These are phyloP conservation scores for Phytophthora ohioensis DNA, from an alignment of 352 stramenopile species.

Conservation along the genomic window DNA sequence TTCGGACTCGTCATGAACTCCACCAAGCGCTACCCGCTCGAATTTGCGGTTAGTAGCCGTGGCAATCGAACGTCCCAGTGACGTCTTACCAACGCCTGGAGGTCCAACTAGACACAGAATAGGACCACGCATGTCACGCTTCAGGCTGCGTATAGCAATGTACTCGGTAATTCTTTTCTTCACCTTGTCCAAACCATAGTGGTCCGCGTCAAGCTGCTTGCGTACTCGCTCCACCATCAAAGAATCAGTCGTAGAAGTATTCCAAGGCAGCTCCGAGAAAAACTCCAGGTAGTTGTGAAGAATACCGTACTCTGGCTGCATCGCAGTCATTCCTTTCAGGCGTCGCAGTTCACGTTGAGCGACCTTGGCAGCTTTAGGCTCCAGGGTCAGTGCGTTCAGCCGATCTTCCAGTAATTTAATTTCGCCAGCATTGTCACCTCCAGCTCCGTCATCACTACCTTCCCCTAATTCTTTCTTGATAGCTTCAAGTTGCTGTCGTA, in stretches of 20 bases:
- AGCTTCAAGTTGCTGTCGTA: conserved; percentile 98
- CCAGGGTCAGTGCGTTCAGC: conserved; percentile 57
- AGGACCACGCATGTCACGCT: conserved; percentile 83
- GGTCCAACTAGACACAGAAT: conserved; percentile 91
- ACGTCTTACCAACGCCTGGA: conserved; percentile 88
- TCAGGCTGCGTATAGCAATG: conserved; percentile 85
- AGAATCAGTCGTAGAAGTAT: conserved; percentile 58
- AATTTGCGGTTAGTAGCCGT: conserved; percentile 79
- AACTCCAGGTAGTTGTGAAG: conserved; percentile 88
- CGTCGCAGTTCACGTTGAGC: conserved; percentile 67
- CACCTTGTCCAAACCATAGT: conserved; percentile 86
- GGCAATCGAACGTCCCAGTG: conserved; percentile 83
- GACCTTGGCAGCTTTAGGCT: conserved; percentile 67
- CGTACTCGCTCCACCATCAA: conserved; percentile 64
- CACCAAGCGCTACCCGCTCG: conserved; percentile 77
- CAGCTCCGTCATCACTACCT: conserved; percentile 48
- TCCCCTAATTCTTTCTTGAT: conserved; percentile 99
- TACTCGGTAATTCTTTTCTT: conserved; percentile 91
- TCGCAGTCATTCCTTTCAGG: conserved; percentile 81
- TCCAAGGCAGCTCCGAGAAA: conserved; percentile 80
- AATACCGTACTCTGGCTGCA: conserved; percentile 81
- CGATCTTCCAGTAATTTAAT: conserved; percentile 71
- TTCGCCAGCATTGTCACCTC: conserved; percentile 47
- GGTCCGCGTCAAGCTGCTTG: conserved; percentile 75
- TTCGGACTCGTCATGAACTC: conserved; percentile 85